Evolutionary conservation across 768 basidiomycete genomes (phyloP), one percentile per base, ranked within the genome.

Genomic region (Calocera viscosa): DNA sequence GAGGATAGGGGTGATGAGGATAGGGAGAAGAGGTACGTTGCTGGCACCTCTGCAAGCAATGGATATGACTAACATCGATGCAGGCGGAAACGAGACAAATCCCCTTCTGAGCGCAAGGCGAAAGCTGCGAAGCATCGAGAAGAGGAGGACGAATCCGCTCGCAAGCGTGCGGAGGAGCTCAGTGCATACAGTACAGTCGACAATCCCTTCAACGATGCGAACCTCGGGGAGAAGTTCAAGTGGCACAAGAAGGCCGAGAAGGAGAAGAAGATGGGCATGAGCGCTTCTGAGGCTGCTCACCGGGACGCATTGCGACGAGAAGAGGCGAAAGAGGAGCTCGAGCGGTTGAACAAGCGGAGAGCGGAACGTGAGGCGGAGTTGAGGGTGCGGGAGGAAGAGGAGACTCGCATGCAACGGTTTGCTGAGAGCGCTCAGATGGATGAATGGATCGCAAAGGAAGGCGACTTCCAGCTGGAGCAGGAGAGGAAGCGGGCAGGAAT

Each of bases 201-300:
- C 81, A 99, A 98, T 73, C 96, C 96, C 0, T 99, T 98, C 80
- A 92, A 96, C 77, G 96, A 98, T 72, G 87, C 91, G 69, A 97
- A 98, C 76, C 87, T 98, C 34, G 89, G 87, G 24, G 91, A 97
- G 74, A 92, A 94, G 75, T 99, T 99, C 77, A 86, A 90, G 67
- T 99, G 96, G 96, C 91, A 94, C 78, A 99, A 99, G 82, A 99
- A 99, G 80, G 84, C 86, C 30, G 96, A 99, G 76, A 92, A 93
- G 79, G 96, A 99, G 75, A 83, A 85, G 72, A 97, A 95, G 77
- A 78, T 85, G 68, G 96, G 96, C 1, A 73, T 98, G 63, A 83
- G 86, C 0, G 72, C 86, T 0, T 86, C 86, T 0, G 96, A 99
- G 73, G 81, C 89, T 1, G 87, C 89, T 69, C 81, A 82, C 69